Conservation (phyloP, 148 eudicot species). For the Silene uniflora region DNA sequence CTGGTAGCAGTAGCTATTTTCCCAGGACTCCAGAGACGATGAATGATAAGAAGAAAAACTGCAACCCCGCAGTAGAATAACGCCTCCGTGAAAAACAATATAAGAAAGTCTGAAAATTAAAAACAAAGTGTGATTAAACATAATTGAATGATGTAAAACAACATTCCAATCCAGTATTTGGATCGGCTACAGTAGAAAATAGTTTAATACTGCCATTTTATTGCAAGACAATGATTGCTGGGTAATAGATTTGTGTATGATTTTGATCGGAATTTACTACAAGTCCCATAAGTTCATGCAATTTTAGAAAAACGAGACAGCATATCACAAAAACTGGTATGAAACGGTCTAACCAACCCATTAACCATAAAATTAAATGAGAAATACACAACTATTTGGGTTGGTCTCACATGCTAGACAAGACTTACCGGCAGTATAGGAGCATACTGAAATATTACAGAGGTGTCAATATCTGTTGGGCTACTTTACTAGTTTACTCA, state of each 20-base stretch:
- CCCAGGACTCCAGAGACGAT: conserved; percentile 53
- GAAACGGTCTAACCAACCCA: not conserved
- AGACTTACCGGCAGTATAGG: not conserved
- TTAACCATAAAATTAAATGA: not conserved
- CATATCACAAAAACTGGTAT: not conserved
- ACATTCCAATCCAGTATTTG: not conserved
- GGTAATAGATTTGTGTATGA: not conserved
- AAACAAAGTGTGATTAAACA: not conserved
- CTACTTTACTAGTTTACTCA: not conserved
- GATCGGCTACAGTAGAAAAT: not conserved
- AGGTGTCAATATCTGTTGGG: not conserved
- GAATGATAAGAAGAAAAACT: conserved; percentile 61
- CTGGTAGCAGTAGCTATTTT: conserved; percentile 32
- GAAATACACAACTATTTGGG: not conserved
- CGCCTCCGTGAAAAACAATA: conserved; percentile 92
- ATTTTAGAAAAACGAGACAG: not conserved
- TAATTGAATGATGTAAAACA: not conserved
- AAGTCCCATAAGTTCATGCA: not conserved
- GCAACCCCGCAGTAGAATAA: conserved; percentile 89
- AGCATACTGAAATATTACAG: not conserved
- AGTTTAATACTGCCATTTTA: not conserved
- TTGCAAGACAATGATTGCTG: not conserved
- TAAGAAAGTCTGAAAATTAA: conserved; percentile 76
- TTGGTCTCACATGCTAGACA: not conserved
- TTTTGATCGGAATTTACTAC: not conserved